Conservation (phyloP, 2,329 filamentous ascomycete species). For the Graphilbum ipis-grandicollis region DNA sequence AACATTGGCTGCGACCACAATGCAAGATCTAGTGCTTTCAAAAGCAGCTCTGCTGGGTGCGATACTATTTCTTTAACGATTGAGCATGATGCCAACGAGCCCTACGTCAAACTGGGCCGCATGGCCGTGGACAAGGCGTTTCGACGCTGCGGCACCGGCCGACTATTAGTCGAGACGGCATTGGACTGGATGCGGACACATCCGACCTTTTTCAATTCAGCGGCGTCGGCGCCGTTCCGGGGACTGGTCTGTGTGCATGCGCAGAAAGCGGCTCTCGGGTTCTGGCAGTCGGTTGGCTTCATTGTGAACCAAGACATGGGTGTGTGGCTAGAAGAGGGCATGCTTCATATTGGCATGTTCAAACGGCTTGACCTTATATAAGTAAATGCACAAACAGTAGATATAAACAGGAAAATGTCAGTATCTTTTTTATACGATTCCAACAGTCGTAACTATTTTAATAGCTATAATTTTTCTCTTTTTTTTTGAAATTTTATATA, state of each 20-base stretch:
- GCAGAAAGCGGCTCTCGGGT: slow-evolving; percentile 44
- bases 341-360: slow-evolving; percentile 76
- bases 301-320: slow-evolving; percentile 55
- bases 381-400: too few species aligned
- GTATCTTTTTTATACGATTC: too few species aligned
- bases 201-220: slow-evolving; percentile 34
- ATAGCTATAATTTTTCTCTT: too few species aligned
- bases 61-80: too few species aligned
- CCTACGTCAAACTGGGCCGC: slow-evolving; percentile 69
- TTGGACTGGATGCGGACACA: slow-evolving; percentile 51
- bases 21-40: too few species aligned
- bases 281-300: slow-evolving; percentile 63
- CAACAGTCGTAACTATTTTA: too few species aligned
- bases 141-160: slow-evolving; percentile 47
- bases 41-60: too few species aligned
- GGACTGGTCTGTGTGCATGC: slow-evolving; percentile 69
- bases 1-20: too few species aligned
- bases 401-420: too few species aligned
- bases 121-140: slow-evolving; percentile 52
- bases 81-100: slow-evolving; percentile 40
- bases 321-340: slow-evolving; percentile 68
- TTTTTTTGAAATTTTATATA: background rate
- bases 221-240: slow-evolving; percentile 34
- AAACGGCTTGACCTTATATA: slow-evolving; percentile 18
- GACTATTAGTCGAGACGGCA: slow-evolving; percentile 47